Evolutionary conservation across 2,329 filamentous ascomycete species (phyloP).

Genomic region (Aspergillus persii): DNA sequence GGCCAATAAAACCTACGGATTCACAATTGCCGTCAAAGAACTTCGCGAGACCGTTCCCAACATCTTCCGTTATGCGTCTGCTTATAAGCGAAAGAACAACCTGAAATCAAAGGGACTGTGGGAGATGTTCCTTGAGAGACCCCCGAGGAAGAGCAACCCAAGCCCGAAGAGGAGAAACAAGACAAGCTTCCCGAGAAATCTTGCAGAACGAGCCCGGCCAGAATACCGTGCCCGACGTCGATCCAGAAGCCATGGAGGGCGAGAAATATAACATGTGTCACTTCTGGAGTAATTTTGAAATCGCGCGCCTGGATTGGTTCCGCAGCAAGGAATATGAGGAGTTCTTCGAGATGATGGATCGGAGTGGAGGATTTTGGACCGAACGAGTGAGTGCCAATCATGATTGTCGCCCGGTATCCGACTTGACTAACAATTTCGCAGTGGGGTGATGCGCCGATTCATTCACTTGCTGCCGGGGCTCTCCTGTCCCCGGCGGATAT

Average conservation of each 20-base stretch:
- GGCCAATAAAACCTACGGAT: conserved; percentile 95
- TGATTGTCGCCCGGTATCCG: conserved; percentile 9
- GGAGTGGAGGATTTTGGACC: conserved; percentile 98
- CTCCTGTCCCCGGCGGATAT: conserved; percentile 79
- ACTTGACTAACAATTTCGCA: conserved; percentile 44
- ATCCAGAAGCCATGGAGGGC: conserved; percentile 91
- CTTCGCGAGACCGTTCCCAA: conserved; percentile 96
- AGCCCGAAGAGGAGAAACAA: conserved; percentile 62
- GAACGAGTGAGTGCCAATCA: conserved; percentile 69
- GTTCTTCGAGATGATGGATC: conserved; percentile 99
- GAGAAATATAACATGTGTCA: conserved; percentile 99
- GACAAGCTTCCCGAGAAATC: conserved; percentile 79
- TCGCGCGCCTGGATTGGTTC: conserved; percentile 92
- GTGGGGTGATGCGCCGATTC: conserved; percentile 99
- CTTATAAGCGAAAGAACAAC: conserved; percentile 91
- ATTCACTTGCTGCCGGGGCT: conserved; percentile 90
- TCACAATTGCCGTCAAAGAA: conserved; percentile 98
- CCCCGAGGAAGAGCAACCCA: conserved; percentile 44
- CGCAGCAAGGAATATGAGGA: conserved; percentile 96
- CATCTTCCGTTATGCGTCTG: conserved; percentile 97
- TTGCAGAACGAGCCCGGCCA: conserved; percentile 70
- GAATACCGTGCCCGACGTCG: conserved; percentile 73
- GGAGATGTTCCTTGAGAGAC: conserved; percentile 95
- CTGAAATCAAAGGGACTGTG: conserved; percentile 87
- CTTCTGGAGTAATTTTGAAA: conserved; percentile 99